phyloP scores from a whole-genome alignment of 257 asterid species.

The Cruciata laevipes region DNA sequence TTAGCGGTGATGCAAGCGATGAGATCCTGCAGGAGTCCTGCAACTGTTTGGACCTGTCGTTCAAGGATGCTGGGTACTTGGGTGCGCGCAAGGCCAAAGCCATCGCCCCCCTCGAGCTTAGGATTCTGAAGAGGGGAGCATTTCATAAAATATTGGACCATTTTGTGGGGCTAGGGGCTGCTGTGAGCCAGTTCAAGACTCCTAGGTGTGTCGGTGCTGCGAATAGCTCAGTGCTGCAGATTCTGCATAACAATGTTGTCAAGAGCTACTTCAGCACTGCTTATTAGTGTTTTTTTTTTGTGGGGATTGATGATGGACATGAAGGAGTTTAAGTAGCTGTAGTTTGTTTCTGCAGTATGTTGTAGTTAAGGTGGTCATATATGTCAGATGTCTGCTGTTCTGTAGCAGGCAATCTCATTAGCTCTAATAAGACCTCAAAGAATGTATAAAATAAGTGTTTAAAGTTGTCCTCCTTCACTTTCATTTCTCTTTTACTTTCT shows the following conservation, averaged over 20 bases:
- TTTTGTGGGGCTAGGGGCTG: slow-evolving; percentile 78
- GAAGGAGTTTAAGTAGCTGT: neutral
- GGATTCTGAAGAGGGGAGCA: slow-evolving; percentile 62
- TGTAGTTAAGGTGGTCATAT: neutral
- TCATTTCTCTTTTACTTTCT: too few species aligned
- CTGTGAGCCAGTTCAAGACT: slow-evolving; percentile 97
- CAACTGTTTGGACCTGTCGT: slow-evolving; percentile 71
- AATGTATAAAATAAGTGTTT: neutral
- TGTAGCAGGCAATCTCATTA: neutral
- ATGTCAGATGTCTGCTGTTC: neutral
- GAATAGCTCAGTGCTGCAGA: slow-evolving; percentile 48
- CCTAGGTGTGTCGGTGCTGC: slow-evolving; percentile 76
- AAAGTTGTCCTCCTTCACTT: neutral
- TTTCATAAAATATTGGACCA: slow-evolving; percentile 87
- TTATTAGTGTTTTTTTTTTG: slow-evolving; percentile 15
- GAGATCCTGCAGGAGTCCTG: slow-evolving; percentile 62
- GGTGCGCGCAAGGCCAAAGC: slow-evolving; percentile 55
- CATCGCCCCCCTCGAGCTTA: slow-evolving; percentile 74
- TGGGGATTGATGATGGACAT: neutral
- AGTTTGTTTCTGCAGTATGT: neutral
- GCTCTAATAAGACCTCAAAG: neutral
- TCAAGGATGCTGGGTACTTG: slow-evolving; percentile 71
- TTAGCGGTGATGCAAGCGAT: slow-evolving; percentile 51
- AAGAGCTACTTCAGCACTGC: slow-evolving; percentile 77
- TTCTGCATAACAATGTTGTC: slow-evolving; percentile 42